Conservation (phyloP, 2,329 filamentous ascomycete genomes). For the Stagonosporopsis chrysanthemi region DNA sequence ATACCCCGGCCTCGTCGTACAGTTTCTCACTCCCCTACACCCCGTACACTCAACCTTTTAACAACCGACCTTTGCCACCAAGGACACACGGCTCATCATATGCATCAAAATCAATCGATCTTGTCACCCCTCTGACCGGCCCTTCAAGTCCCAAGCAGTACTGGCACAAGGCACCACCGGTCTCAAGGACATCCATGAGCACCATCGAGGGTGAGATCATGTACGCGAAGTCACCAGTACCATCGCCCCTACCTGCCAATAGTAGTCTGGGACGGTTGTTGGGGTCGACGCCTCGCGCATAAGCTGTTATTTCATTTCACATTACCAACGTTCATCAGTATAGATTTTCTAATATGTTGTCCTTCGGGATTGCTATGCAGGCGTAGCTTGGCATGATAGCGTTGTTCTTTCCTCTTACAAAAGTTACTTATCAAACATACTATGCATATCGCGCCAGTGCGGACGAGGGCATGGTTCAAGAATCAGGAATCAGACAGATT, state of each 20-base stretch:
- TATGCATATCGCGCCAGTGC: constrained; percentile 22
- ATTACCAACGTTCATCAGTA: not conserved
- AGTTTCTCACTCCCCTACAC: constrained; percentile 56
- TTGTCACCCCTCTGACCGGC: constrained; percentile 53
- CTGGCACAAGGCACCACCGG: constrained; percentile 44
- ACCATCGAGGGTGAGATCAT: constrained; percentile 48
- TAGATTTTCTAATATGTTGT: constrained; percentile 7
- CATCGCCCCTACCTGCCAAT: constrained; percentile 44
- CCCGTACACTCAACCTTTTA: constrained; percentile 27
- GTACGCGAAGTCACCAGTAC: constrained; percentile 47
- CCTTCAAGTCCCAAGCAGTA: constrained; percentile 46
- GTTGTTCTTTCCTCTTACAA: constrained; percentile 11
- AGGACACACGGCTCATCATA: constrained; percentile 48
- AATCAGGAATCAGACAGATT: constrained; percentile 7
- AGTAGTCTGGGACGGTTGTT: constrained; percentile 50
- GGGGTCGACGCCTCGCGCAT: constrained; percentile 33
- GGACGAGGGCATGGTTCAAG: constrained; percentile 15
- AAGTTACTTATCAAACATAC: constrained; percentile 15
- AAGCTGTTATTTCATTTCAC: constrained; percentile 5
- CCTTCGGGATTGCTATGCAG: constrained; percentile 20
- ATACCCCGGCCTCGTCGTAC: constrained; percentile 56
- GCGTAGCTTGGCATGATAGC: constrained; percentile 20
- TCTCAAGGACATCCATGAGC: constrained; percentile 44
- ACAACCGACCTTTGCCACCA: constrained; percentile 48
- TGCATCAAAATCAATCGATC: constrained; percentile 53